phyloP scores from a whole-genome alignment of 768 basidiomycete species.

The Saitozyma sp. region DNA sequence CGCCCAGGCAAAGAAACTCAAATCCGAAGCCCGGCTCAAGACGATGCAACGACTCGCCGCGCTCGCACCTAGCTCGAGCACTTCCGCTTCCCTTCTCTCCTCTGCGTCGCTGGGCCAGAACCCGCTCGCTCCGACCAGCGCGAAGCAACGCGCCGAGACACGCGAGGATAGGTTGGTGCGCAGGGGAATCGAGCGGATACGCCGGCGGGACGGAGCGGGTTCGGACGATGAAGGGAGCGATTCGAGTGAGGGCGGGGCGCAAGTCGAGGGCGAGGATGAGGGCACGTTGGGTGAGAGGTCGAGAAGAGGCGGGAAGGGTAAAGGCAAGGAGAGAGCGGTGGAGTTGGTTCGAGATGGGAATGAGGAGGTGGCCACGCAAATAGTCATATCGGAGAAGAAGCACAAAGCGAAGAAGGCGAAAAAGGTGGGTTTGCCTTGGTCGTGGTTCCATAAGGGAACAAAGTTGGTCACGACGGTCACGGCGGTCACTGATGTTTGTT shows the following conservation, averaged over 20 bases:
- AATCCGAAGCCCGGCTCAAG: conserved; percentile 41
- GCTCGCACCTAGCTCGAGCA: conserved; percentile 28
- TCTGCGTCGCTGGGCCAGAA: conserved; percentile 48
- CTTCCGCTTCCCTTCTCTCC: conserved; percentile 35
- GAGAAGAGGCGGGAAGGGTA: conserved; percentile 31
- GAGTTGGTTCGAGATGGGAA: conserved; percentile 19
- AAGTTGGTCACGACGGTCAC: conserved; percentile 4
- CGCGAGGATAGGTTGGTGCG: conserved; percentile 48
- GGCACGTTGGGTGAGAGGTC: conserved; percentile 13
- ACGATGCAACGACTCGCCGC: conserved; percentile 45
- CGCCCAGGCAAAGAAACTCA: conserved; percentile 48
- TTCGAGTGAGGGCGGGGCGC: background rate
- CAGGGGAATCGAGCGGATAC: conserved; percentile 37
- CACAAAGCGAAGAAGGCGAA: conserved; percentile 12
- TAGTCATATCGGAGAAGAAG: conserved; percentile 4
- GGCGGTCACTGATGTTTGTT: no score
- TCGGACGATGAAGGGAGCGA: conserved; percentile 33
- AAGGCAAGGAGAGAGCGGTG: conserved; percentile 34
- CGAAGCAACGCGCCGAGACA: conserved; percentile 36
- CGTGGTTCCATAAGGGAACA: background rate
- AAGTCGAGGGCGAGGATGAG: conserved; percentile 46
- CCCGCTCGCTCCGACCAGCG: conserved; percentile 41
- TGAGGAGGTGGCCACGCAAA: conserved; percentile 1
- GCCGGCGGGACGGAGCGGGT: conserved; percentile 17
- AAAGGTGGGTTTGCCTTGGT: conserved; percentile 5